Evolutionary conservation across 805 yeast species (phyloP), one percentile per base, ranked within the genome.

Genomic region (Kluyveromyces dobzhanskii): DNA sequence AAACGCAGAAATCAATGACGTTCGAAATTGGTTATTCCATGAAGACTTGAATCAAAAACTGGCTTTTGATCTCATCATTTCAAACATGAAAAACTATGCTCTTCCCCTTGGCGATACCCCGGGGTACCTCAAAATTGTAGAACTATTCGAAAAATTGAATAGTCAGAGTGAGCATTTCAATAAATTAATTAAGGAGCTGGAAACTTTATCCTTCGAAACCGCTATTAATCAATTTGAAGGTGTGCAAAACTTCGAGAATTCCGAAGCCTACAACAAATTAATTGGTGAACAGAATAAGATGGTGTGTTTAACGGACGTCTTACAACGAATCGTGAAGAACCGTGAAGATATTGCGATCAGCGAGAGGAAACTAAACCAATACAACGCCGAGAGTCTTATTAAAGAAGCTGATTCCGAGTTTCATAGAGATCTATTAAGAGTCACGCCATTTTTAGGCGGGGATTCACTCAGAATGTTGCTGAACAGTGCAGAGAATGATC

Each of bases 261-360:
- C 88, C 11, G 82, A 76, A 37, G 97, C 87, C 51, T 90, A 88
- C 57, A 78, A 75, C 10, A 72, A 71, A 4, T 78, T 94, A 0
- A 65, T 90, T 35, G 75, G 76, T 31, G 79, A 74, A 34, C 97
- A 90, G 57, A 94, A 82, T 41, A 68, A 72, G 42, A 80, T 80
- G 0, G 74, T 76, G 29, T 68, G 74, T 0, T 70, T 75, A 41
- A 62, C 84, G 42, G 75, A 74, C 37, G 71, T 74, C 16, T 43
- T 83, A 6, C 75, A 76, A 39, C 59, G 65, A 34, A 52, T 67
- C 3, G 46, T 78, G 24, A 57, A 51, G 19, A 79, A 75, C 46
- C 56, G 81, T 40, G 70, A 53, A 14, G 38, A 39, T 2, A 40
- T 51, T 10, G 37, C 53, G 11, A 40, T 44, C 14, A 34, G 52